phyloP scores from a whole-genome alignment of 805 yeast genomes.

The Suhomyces pyralidae region DNA sequence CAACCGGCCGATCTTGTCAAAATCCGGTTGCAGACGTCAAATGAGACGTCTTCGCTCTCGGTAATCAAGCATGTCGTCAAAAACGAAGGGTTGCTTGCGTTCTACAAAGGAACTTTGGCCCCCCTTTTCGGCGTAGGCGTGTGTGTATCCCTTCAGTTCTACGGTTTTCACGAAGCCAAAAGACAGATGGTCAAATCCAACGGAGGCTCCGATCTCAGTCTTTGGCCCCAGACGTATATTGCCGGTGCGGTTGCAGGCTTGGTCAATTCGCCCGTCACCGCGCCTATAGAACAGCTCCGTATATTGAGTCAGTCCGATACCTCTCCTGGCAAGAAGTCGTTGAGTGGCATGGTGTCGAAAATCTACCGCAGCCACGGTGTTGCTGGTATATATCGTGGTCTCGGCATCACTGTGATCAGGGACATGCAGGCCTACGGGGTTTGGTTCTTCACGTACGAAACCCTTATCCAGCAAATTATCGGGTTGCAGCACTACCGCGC shows the following conservation, averaged over 20 bases:
- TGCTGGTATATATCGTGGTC: conserved; percentile 55
- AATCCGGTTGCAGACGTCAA: conserved; percentile 40
- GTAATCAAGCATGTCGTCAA: conserved; percentile 35
- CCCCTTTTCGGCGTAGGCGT: conserved; percentile 52
- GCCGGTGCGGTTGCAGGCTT: conserved; percentile 68
- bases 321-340: conserved; percentile 14
- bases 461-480: conserved; percentile 42
- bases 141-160: conserved; percentile 67
- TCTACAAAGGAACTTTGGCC: conserved; percentile 45
- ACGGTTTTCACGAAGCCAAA: conserved; percentile 68
- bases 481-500: conserved; percentile 30
- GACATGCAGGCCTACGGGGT: conserved; percentile 75
- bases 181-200: conserved; percentile 46
- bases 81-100: conserved; percentile 42
- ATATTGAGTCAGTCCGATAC: conserved; percentile 56
- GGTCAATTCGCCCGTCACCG: conserved; percentile 59
- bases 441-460: conserved; percentile 68
- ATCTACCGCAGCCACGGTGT: conserved; percentile 46
- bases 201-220: conserved; percentile 34
- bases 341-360: conserved; percentile 36
- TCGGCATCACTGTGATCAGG: conserved; percentile 50
- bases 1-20: conserved; percentile 47
- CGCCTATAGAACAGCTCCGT: conserved; percentile 67
- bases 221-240: conserved; percentile 55
- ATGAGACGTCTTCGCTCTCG: conserved; percentile 27